Evolutionary conservation across 352 stramenopile genomes (phyloP).

Genomic region (Phytophthora ramorum): DNA sequence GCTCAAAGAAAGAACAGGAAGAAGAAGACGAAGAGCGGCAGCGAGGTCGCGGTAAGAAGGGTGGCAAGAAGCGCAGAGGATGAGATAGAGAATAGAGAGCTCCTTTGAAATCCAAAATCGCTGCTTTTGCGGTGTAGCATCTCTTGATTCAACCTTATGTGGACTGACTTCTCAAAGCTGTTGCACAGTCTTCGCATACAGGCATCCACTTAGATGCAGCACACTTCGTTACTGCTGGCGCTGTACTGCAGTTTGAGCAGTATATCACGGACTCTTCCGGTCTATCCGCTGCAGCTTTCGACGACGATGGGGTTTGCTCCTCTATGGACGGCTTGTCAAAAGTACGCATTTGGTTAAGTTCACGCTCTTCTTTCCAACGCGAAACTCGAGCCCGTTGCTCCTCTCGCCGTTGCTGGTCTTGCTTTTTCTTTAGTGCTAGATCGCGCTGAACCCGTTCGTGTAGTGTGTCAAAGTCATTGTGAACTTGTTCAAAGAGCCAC

Average conservation of each 20-base stretch:
- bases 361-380: conserved; percentile 78
- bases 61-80: conserved; percentile 35
- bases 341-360: conserved; percentile 61
- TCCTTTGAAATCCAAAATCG: conserved; percentile 2
- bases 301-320: conserved; percentile 3
- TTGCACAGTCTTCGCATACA: conserved; percentile 68
- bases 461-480: conserved; percentile 56
- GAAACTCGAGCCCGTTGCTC: conserved; percentile 71
- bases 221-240: conserved; percentile 76
- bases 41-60: conserved; percentile 45
- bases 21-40: conserved; percentile 42
- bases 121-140: conserved; percentile 1
- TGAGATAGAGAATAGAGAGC: conserved; percentile 24
- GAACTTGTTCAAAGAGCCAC: conserved; percentile 78
- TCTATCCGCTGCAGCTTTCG: conserved; percentile 10
- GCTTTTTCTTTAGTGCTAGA: conserved; percentile 59
- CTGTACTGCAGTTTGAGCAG: conserved; percentile 66
- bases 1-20: conserved; percentile 49
- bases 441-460: conserved; percentile 57
- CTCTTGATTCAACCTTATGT: conserved; percentile 9
- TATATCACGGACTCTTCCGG: conserved; percentile 59
- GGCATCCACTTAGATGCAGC: conserved; percentile 89
- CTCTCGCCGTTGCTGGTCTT: conserved; percentile 60
- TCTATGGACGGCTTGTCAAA: conserved; percentile 55
- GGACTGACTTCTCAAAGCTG: conserved; percentile 47